phyloP scores from a whole-genome alignment of 75 land plant species.

The Sequoia sempervirens region DNA sequence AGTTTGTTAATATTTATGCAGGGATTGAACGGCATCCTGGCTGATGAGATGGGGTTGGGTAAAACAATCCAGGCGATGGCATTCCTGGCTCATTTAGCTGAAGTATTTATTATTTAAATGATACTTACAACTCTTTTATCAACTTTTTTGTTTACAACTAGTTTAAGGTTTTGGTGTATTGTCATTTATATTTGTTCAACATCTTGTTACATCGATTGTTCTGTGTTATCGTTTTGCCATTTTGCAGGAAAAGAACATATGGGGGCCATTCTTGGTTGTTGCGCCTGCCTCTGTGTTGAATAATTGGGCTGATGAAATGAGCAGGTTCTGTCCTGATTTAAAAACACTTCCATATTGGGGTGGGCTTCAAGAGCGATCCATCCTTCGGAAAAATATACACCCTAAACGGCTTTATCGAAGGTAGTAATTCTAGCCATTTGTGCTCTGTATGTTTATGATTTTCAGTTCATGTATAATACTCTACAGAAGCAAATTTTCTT shows the following conservation, averaged over 20 bases:
- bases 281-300: slow-evolving; percentile 96
- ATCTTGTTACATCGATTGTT: background rate
- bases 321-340: slow-evolving; percentile 89
- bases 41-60: slow-evolving; percentile 99
- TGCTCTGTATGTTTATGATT: background rate
- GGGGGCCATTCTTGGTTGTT: slow-evolving; percentile 98
- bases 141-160: slow-evolving; percentile 3
- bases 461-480: background rate
- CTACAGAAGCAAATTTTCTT: background rate
- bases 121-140: background rate
- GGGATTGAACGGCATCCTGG: slow-evolving; percentile 98
- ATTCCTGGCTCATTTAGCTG: slow-evolving; percentile 95
- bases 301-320: slow-evolving; percentile 97
- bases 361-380: slow-evolving; percentile 59
- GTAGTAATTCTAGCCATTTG: slow-evolving; percentile 22
- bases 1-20: slow-evolving; percentile 14
- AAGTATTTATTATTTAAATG: slow-evolving; percentile 40
- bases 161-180: background rate
- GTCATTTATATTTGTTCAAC: background rate
- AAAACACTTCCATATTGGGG: slow-evolving; percentile 97
- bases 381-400: slow-evolving; percentile 86
- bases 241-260: slow-evolving; percentile 91
- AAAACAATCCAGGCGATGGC: slow-evolving; percentile 99
- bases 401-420: slow-evolving; percentile 88
- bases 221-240: background rate